Evolutionary conservation across 192 early-diverging fungal genomes (phyloP).

Genomic region (Phycomyces blakesleeanus): DNA sequence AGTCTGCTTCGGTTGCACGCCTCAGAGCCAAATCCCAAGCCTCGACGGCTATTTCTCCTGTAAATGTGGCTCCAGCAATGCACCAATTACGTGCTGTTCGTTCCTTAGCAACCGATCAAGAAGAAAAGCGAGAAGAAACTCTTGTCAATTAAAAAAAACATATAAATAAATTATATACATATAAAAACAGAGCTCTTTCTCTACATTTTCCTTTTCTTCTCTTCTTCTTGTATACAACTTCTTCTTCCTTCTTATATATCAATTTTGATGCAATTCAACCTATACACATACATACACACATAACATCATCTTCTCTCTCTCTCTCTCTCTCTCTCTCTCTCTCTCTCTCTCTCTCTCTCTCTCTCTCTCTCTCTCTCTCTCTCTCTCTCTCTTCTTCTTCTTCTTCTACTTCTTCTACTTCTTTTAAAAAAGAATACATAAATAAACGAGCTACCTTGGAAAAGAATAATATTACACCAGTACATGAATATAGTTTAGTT

Average conservation of each 20-base stretch:
- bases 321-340: too few relatives aligned
- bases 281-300: too few relatives aligned
- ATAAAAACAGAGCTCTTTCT: background rate
- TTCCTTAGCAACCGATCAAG: background rate
- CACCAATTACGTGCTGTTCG: conserved; percentile 2
- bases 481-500: too few relatives aligned
- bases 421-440: background rate
- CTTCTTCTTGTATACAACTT: background rate
- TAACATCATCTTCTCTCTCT: too few relatives aligned
- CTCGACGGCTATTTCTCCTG: conserved; percentile 15
- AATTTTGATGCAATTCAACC: too few relatives aligned
- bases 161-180: too few relatives aligned
- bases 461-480: background rate
- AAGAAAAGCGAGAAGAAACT: background rate
- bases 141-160: too few relatives aligned
- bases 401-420: background rate
- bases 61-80: conserved; percentile 19
- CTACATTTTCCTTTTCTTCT: background rate
- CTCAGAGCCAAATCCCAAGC: conserved; percentile 19
- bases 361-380: background rate
- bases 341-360: background rate
- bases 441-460: background rate
- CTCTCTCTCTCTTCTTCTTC: background rate
- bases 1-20: conserved; percentile 12
- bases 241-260: background rate